Base-by-base conservation (phyloP, 495 filamentous ascomycete genomes). In the Annulohypoxylon stygium region DNA sequence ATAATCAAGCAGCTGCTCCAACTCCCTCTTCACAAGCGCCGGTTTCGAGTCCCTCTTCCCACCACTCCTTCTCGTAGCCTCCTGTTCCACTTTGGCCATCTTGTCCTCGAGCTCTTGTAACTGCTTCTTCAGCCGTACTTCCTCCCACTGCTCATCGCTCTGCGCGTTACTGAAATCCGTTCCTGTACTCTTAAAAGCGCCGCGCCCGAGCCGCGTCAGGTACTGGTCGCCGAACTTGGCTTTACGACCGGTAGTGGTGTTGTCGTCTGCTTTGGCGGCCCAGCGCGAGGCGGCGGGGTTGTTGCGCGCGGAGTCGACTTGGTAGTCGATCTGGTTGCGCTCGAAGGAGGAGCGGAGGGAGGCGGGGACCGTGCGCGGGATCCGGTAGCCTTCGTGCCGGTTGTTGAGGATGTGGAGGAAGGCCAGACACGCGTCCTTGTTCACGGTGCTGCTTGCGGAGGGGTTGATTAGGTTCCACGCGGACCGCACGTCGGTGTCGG, bases 401-500 rank as follows among this genome's bases (percentile, higher is more conserved):
- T 92, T 90, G 79, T 96, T 97, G 26, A 99, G 90, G 75, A 98
- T 95, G 79, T 99, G 96, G 25, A 99, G 88, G 85, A 99, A 98
- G 5, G 93, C 94, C 14, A 98, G 90, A 47, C 90, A 90, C 59
- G 96, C 94, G 78, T 99, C 94, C 83, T 98, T 99, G 78, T 93
- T 95, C 80, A 99, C 95, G 25, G 90, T 89, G 47, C 87, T 80
- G 3, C 85, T 84, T 43, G 91, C 92, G 9, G 90, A 92, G 9
- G 96, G 95, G 84, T 98, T 98, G 68, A 98, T 92, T 10, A 98
- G 88, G 82, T 97, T 99, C 96, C 96, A 99, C 8, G 96, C 96
- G 14, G 90, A 93, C 60, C 93, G 89, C 73, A 99, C 87, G 71
- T 99, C 96, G 62, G 94, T 97, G 79, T 98, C 96, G 36, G 96